Base-by-base conservation (phyloP, 345 rosid genomes). In the Toxicodendron radicans region DNA sequence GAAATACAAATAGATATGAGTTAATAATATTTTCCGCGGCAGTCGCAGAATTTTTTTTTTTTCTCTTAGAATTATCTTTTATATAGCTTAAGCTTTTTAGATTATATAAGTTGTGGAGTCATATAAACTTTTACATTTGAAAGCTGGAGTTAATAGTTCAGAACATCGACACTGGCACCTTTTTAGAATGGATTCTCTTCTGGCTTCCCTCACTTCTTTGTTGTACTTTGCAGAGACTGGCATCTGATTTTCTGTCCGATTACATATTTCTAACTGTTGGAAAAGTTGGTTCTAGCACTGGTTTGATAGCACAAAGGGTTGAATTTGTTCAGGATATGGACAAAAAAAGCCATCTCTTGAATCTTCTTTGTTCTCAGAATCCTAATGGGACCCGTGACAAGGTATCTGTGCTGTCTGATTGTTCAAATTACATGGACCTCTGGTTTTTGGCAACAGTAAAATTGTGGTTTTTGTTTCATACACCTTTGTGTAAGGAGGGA, bases 231-330 rank as follows among this genome's bases (percentile, higher is more conserved):
- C 87, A 87, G 91, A 80, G 73, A 75, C 87, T 87, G 77, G 91
- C 80, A n/a, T 85, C 87, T 17, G 87, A 81, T 76, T 89, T 80
- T 78, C 87, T 87, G 53, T 76, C 85, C 18, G 72, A 82, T 78
- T 85, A 90, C 68, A 79, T 79, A 48, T 87, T 87, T 64, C 83
- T 87, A 48, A 53, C 89, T 21, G 87, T 85, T 48, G 85, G 84
- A 67, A 84, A 86, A 79, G 88, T 84, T 74, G 84, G 88, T 66
- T 85, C 91, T 35, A 83, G 82, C 68, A 84, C 85, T 9, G 86
- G 80, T 45, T 79, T 83, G 70, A 87, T 87, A 41, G 58, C 75
- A 11, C 91, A 87, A 73, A 83, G 73, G 17, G 77, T 87, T 66
- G 86, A 83, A 56, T 72, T 78, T 41, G 89, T 87, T 66, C 81